These are phyloP conservation scores for Avena atlantica DNA, from an alignment of 176 grass and related monocot species.

Conservation along the genomic window DNA sequence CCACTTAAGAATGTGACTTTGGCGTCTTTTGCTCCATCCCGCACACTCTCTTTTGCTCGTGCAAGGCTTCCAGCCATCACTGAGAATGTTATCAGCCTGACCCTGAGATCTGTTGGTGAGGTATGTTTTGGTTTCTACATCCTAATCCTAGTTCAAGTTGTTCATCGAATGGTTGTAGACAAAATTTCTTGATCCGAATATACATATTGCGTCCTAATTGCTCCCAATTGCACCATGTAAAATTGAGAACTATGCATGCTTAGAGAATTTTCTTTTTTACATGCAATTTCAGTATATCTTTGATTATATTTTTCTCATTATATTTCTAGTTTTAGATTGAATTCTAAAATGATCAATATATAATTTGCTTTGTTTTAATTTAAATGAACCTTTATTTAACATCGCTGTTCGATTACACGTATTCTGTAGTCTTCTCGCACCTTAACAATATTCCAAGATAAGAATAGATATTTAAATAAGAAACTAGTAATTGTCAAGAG, in stretches of 20 bases:
- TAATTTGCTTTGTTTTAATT: neutral
- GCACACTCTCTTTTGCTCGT: neutral
- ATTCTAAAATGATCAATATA: neutral
- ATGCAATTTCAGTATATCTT: neutral
- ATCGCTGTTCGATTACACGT: neutral
- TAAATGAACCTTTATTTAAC: neutral
- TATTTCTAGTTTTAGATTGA: neutral
- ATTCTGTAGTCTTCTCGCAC: neutral
- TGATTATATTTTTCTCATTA: neutral
- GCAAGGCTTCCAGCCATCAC: neutral
- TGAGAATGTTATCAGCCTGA: neutral
- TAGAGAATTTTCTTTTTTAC: neutral
- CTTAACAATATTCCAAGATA: neutral
- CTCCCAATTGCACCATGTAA: neutral
- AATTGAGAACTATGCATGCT: neutral
- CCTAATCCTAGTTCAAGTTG: neutral
- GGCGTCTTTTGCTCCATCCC: neutral
- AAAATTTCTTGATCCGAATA: neutral
- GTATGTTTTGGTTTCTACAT: neutral
- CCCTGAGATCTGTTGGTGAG: neutral
- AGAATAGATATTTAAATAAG: neutral
- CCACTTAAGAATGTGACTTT: neutral
- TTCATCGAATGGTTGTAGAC: neutral
- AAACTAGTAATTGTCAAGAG: neutral
- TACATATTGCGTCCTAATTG: neutral